phyloP scores from a whole-genome alignment of 106 monocot species.

The Platanthera guangdongensis region DNA sequence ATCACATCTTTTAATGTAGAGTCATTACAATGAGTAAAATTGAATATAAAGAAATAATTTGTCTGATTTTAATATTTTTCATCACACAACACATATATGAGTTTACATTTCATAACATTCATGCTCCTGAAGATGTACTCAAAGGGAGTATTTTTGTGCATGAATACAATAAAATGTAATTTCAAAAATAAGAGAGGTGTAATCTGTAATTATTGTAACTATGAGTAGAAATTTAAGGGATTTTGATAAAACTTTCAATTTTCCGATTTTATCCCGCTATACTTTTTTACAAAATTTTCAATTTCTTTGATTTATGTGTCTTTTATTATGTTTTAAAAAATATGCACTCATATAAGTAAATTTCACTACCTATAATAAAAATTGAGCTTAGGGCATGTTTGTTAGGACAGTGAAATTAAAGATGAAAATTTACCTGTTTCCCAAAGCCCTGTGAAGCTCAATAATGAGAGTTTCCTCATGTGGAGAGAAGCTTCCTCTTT shows the following conservation, averaged over 20 bases:
- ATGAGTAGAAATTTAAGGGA: background rate
- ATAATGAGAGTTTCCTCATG: conserved; percentile 13
- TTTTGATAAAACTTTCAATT: background rate
- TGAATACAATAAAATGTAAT: too few species aligned
- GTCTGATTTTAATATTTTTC: too few species aligned
- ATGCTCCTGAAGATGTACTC: too few species aligned
- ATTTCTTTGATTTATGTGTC: background rate
- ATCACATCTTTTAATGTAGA: too few species aligned
- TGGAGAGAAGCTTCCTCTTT: conserved; percentile 15
- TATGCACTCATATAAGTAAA: background rate
- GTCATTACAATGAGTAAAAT: too few species aligned
- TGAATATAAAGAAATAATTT: too few species aligned
- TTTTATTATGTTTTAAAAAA: background rate
- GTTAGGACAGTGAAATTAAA: background rate
- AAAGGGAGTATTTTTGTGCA: too few species aligned
- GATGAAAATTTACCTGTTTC: conserved; percentile 12
- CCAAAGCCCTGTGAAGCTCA: conserved; percentile 9
- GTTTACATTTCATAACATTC: too few species aligned
- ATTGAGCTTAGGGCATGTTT: background rate
- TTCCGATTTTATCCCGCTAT: background rate
- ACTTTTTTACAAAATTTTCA: background rate
- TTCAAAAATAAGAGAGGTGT: too few species aligned
- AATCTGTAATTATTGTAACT: too few species aligned
- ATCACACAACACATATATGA: too few species aligned
- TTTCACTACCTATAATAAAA: background rate